Evolutionary conservation across 1,284 basidiomycete genomes (phyloP).

Genomic region (Rhizoctonia solani): DNA sequence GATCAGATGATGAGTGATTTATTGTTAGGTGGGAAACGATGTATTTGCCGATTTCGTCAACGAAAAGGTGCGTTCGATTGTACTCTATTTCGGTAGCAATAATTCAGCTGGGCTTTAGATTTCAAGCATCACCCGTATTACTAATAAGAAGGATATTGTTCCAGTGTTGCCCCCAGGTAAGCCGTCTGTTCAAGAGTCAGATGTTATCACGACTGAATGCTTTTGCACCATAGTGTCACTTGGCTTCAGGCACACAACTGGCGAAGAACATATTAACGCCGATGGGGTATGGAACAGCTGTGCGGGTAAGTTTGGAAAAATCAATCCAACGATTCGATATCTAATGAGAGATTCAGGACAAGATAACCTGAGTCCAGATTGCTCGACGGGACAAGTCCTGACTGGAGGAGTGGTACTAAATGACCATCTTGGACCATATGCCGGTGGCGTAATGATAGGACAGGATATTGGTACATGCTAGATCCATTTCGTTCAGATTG

Average conservation of each 20-base stretch:
- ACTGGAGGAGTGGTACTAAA: not conserved
- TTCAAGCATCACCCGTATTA: constrained; percentile 52
- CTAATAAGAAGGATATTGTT: constrained; percentile 53
- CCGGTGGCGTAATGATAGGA: constrained; percentile 12
- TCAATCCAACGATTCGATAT: not conserved
- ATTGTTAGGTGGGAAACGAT: constrained; percentile 59
- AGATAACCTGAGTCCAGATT: constrained; percentile 13
- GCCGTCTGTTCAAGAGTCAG: not conserved
- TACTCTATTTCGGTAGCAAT: not conserved
- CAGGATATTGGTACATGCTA: too few relatives aligned
- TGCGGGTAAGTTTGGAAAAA: constrained; percentile 45
- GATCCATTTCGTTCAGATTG: too few relatives aligned
- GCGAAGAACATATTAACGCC: constrained; percentile 62
- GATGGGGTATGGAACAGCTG: constrained; percentile 54
- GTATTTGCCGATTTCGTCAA: constrained; percentile 65
- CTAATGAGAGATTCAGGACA: not conserved
- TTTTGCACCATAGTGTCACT: not conserved
- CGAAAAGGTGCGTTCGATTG: not conserved
- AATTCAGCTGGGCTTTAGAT: constrained; percentile 30
- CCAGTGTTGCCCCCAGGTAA: constrained; percentile 51
- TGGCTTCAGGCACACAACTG: constrained; percentile 57
- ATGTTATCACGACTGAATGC: not conserved
- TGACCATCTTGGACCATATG: constrained; percentile 27
- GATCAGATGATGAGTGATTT: not conserved
- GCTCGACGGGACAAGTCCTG: constrained; percentile 19